phyloP scores from a whole-genome alignment of 257 asterid genomes.

The Voacanga thouarsii region DNA sequence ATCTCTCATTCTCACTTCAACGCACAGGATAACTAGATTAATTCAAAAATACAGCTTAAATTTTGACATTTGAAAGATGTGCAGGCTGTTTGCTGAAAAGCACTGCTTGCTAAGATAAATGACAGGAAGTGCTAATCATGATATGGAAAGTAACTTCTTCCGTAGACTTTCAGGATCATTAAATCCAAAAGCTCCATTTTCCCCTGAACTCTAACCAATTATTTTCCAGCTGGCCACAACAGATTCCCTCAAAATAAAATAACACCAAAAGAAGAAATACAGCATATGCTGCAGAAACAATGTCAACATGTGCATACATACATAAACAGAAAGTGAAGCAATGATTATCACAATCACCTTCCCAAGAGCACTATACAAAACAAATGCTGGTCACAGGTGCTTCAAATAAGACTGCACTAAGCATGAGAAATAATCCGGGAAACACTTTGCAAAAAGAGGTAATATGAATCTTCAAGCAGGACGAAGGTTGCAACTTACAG shows the following conservation, averaged over 20 bases:
- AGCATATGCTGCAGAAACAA: not conserved
- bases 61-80: not conserved
- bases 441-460: too few relatives aligned
- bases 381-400: too few relatives aligned
- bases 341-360: not conserved
- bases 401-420: too few relatives aligned
- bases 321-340: too few relatives aligned
- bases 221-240: not conserved
- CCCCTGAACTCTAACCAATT: not conserved
- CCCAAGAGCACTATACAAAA: not conserved
- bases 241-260: not conserved
- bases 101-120: too few relatives aligned
- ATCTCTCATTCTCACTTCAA: not conserved
- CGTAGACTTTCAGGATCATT: not conserved
- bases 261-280: not conserved
- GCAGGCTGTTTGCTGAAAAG: not conserved
- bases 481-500: constrained; percentile 31
- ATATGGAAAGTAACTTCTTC: not conserved
- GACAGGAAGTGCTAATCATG: not conserved
- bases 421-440: too few relatives aligned
- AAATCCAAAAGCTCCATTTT: not conserved
- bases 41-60: not conserved
- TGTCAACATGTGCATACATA: not conserved
- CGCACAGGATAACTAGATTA: not conserved
- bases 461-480: not conserved